Percentiles rank a stretch among this genome's conserved stretches.
Evolutionary conservation across 345 rosid species (phyloP).

Genomic region (Euphorbia pulcherrima): DNA sequence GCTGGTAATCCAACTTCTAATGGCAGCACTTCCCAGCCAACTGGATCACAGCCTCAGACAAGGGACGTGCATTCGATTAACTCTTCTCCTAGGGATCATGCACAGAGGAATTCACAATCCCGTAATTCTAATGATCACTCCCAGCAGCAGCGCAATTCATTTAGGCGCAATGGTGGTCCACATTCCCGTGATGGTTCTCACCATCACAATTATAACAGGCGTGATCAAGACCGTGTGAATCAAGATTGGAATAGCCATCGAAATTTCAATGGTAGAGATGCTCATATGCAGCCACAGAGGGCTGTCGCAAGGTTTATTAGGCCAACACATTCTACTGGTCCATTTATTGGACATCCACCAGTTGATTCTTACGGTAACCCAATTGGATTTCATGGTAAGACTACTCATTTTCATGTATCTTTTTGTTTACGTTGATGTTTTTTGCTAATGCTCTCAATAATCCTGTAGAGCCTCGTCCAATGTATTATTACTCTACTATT

Average conservation of each 20-base stretch:
- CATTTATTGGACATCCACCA: conserved; percentile 48
- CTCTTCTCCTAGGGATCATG: conserved; percentile 52
- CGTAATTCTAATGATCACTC: conserved; percentile 54
- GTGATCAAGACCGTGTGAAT: conserved; percentile 57
- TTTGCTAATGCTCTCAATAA: conserved; percentile 25
- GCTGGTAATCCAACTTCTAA: conserved; percentile 34
- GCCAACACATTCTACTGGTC: conserved; percentile 37
- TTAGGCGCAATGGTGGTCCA: conserved; percentile 51
- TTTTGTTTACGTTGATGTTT: neutral
- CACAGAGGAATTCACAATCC: conserved; percentile 49
- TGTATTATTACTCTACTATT: no score
- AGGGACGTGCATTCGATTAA: conserved; percentile 35
- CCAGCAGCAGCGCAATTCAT: conserved; percentile 53
- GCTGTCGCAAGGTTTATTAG: conserved; percentile 51
- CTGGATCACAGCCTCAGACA: conserved; percentile 29
- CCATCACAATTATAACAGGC: conserved; percentile 66
- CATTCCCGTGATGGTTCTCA: conserved; percentile 60
- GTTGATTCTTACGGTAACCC: conserved; percentile 46
- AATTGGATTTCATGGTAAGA: conserved; percentile 56
- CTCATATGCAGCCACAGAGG: conserved; percentile 56
- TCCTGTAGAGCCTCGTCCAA: conserved; percentile 44
- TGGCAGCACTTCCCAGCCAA: conserved; percentile 36
- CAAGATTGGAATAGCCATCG: conserved; percentile 47
- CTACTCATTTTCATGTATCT: conserved; percentile 12
- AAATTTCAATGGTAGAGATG: conserved; percentile 59